A percentile compares a stretch with the other conserved stretches of the same genome.
These are phyloP conservation scores for Penicillium malachiteum DNA, from an alignment of 495 filamentous ascomycete genomes.

Conservation along the genomic window DNA sequence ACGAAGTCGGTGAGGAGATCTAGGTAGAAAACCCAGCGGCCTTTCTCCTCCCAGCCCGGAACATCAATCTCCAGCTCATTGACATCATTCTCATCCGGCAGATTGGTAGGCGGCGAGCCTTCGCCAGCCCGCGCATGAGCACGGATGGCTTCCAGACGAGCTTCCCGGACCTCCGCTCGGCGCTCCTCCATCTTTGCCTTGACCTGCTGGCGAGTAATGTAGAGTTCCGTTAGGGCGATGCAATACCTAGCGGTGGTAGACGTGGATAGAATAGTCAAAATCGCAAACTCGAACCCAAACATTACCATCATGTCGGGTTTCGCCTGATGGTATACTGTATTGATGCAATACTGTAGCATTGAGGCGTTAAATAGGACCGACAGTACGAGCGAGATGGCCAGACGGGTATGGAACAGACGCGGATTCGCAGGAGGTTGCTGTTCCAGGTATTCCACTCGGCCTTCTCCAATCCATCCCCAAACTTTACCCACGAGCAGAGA, in stretches of 20 bases:
- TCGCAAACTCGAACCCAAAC: conserved; percentile 97
- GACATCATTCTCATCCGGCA: conserved; percentile 73
- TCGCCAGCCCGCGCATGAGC: conserved; percentile 40
- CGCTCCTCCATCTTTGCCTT: conserved; percentile 62
- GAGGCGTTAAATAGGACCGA: conserved; percentile 73
- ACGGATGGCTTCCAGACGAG: conserved; percentile 53
- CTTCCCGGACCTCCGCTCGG: conserved; percentile 62
- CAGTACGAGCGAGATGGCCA: conserved; percentile 73
- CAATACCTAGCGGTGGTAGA: conserved; percentile 77
- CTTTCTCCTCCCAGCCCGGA: conserved; percentile 95
- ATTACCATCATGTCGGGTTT: conserved; percentile 99
- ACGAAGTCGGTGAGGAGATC: conserved; percentile 88
- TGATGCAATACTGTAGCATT: conserved; percentile 76
- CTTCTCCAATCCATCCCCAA: conserved; percentile 97
- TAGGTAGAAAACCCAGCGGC: conserved; percentile 86
- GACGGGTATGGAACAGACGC: conserved; percentile 79
- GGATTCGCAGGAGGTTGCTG: conserved; percentile 93
- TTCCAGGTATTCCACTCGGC: conserved; percentile 88
- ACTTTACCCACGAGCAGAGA: conserved; percentile 89
- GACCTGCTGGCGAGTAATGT: conserved; percentile 69
- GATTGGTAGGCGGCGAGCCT: conserved; percentile 26
- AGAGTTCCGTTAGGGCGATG: conserved; percentile 75
- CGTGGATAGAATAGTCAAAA: conserved; percentile 74
- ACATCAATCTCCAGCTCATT: conserved; percentile 92
- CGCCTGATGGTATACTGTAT: conserved; percentile 78